Evolutionary conservation across 495 filamentous ascomycete genomes (phyloP).

Genomic region (Recurvomyces mirabilis): DNA sequence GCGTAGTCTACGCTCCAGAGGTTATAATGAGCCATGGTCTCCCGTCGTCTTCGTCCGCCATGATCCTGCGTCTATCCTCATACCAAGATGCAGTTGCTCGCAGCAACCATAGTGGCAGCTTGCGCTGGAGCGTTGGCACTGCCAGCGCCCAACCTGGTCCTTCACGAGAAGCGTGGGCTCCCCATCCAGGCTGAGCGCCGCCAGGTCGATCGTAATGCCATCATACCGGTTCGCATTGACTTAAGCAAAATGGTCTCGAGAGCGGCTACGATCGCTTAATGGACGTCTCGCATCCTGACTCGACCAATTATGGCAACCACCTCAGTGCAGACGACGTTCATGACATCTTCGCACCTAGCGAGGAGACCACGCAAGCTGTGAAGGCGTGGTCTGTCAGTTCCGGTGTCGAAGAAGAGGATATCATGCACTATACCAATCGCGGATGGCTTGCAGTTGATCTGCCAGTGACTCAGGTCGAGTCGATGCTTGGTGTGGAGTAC

Average conservation of each 20-base stretch:
- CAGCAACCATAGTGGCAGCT: too few species aligned
- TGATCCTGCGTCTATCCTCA: too few species aligned
- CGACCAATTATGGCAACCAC: slow-evolving; percentile 12
- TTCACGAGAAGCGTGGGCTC: slow-evolving; percentile 3
- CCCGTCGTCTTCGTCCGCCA: too few species aligned
- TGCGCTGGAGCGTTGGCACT: too few species aligned
- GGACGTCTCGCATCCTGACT: slow-evolving; percentile 14
- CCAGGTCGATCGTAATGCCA: slow-evolving; percentile 7
- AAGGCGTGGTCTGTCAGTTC: slow-evolving; percentile 8
- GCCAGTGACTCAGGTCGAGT: slow-evolving; percentile 8
- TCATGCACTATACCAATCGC: slow-evolving; percentile 3
- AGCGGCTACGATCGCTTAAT: slow-evolving; percentile 9
- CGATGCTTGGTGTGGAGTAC: slow-evolving; percentile 9
- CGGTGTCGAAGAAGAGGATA: neutral
- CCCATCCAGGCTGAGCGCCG: neutral
- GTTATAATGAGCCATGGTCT: too few species aligned
- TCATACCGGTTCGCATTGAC: slow-evolving; percentile 18
- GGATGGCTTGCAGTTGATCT: slow-evolving; percentile 15
- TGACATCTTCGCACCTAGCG: slow-evolving; percentile 8
- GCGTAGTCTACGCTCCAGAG: too few species aligned
- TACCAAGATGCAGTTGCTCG: too few species aligned
- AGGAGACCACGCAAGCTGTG: slow-evolving; percentile 6
- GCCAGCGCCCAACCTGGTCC: slow-evolving; percentile 5
- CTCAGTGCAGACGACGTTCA: slow-evolving; percentile 4
- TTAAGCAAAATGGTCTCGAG: neutral